These are phyloP conservation scores for Dissophora ornata DNA, from an alignment of 192 early-diverging fungal species.

Conservation along the genomic window DNA sequence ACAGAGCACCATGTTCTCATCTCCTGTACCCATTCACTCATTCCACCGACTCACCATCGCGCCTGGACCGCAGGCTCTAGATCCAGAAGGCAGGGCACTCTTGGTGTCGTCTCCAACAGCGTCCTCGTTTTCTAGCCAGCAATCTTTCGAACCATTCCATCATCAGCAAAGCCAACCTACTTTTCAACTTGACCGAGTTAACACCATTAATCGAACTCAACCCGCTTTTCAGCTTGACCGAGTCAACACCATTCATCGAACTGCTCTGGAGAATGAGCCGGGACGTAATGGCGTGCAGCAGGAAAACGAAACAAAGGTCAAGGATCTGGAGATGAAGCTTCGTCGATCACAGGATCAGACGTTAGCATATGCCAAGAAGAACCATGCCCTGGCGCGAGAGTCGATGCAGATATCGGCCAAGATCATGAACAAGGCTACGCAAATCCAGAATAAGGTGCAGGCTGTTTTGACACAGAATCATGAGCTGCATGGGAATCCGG, in stretches of 20 bases:
- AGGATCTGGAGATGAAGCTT: constrained; percentile 22
- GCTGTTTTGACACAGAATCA: constrained; percentile 29
- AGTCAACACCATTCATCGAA: too few relatives aligned
- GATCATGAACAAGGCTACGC: constrained; percentile 24
- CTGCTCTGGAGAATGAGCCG: background rate
- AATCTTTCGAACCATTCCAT: background rate
- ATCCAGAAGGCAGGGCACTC: constrained; percentile 13
- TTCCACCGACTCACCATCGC: background rate
- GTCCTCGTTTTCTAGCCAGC: background rate
- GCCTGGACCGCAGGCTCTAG: constrained; percentile 2
- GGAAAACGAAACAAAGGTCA: constrained; percentile 22
- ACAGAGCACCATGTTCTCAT: background rate
- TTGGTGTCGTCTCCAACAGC: constrained; percentile 1
- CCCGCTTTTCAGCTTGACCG: too few relatives aligned
- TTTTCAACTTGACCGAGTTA: background rate
- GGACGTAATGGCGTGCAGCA: background rate
- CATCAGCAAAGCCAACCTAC: background rate
- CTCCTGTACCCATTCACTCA: background rate
- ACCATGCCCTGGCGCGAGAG: constrained; percentile 9
- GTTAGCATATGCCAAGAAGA: constrained; percentile 9
- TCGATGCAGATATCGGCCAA: constrained; percentile 16
- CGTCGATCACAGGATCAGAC: constrained; percentile 8
- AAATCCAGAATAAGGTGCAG: constrained; percentile 35
- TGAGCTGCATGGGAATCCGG: constrained; percentile 29
- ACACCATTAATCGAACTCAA: background rate